Evolutionary conservation across 2,329 filamentous ascomycete species (phyloP).

Genomic region (Trichoderma koningii): DNA sequence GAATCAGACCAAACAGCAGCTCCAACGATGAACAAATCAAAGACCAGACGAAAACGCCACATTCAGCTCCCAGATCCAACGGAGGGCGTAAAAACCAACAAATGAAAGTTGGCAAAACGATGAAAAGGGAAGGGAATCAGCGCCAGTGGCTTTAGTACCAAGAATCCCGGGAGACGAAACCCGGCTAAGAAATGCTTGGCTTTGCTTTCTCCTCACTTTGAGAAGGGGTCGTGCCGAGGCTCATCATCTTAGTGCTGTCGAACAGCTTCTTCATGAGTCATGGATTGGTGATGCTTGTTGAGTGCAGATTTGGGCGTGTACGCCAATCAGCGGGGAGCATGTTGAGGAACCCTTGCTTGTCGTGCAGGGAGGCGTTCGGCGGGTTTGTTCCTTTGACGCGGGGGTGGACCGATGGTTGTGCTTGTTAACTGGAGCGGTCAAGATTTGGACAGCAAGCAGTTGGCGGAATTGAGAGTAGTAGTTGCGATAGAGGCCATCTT

Average conservation of each 20-base stretch:
- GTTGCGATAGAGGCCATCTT: background rate
- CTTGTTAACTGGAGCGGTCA: constrained; percentile 2
- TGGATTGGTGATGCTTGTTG: background rate
- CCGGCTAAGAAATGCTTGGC: constrained; percentile 1
- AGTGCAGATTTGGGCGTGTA: background rate
- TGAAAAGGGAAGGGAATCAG: background rate
- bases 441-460: background rate
- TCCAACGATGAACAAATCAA: too few relatives aligned
- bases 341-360: too few relatives aligned
- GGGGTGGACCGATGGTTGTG: constrained; percentile 6
- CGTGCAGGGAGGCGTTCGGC: background rate
- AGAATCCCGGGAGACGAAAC: background rate
- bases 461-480: background rate
- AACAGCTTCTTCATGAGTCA: constrained; percentile 17
- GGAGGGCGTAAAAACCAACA: background rate
- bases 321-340: background rate
- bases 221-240: constrained; percentile 13
- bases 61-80: background rate
- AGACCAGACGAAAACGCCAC: constrained; percentile 7
- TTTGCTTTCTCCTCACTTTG: constrained; percentile 18
- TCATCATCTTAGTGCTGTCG: background rate
- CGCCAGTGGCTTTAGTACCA: constrained; percentile 2
- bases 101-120: background rate
- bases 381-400: background rate
- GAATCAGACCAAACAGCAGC: too few relatives aligned